Conservation (phyloP, 371 early-diverging fungal species). For the Phascolomyces articulosus region DNA sequence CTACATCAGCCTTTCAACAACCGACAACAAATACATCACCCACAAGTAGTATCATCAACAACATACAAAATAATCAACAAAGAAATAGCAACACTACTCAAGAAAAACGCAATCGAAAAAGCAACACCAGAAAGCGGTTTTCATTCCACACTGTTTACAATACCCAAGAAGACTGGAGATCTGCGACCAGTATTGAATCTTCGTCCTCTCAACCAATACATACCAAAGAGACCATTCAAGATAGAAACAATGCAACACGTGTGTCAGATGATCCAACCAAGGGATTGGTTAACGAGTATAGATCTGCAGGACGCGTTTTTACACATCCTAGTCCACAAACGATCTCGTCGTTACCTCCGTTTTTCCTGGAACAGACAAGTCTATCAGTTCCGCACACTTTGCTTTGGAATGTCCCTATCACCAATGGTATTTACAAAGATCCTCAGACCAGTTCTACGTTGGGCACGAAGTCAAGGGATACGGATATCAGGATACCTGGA, state of each 20-base stretch:
- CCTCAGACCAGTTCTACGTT: conserved; percentile 24
- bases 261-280: conserved; percentile 18
- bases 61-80: not conserved
- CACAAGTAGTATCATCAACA: not conserved
- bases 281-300: conserved; percentile 22
- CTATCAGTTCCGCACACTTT: conserved; percentile 30
- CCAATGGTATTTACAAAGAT: conserved; percentile 41
- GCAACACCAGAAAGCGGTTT: conserved; percentile 11
- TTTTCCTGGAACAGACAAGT: conserved; percentile 22
- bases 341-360: conserved; percentile 21
- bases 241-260: conserved; percentile 26
- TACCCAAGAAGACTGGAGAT: conserved; percentile 27
- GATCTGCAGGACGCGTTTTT: conserved; percentile 22
- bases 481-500: conserved; percentile 28
- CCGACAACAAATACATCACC: not conserved
- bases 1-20: not conserved
- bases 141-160: conserved; percentile 19
- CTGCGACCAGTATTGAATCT: conserved; percentile 25
- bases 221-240: conserved; percentile 23
- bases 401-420: conserved; percentile 33
- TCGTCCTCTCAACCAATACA: conserved; percentile 22
- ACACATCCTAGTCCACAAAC: conserved; percentile 12
- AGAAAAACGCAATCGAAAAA: conserved; percentile 8
- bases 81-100: not conserved
- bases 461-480: conserved; percentile 31